A percentile compares a stretch with the other conserved stretches of the same genome.
Evolutionary conservation across 192 early-diverging fungal species (phyloP).

Genomic region (Coemansia sp.): DNA sequence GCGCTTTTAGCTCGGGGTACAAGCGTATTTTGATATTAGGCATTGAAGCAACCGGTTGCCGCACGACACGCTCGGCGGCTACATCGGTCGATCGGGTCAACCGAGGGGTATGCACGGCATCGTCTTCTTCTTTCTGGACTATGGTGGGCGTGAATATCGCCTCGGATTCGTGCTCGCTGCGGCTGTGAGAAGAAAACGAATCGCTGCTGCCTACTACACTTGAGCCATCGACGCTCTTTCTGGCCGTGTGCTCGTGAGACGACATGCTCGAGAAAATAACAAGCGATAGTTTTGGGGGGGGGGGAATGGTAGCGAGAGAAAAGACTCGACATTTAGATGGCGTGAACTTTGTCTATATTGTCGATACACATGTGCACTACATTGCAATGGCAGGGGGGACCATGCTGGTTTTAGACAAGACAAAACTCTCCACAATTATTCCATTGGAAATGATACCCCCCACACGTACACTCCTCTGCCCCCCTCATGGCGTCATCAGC

Average conservation of each 20-base stretch:
- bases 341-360: neutral
- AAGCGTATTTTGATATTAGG: conserved; percentile 18
- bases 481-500: neutral
- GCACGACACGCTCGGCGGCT: neutral
- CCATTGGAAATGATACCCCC: neutral
- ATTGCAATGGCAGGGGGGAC: neutral
- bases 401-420: neutral
- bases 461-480: neutral
- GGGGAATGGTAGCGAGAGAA: neutral
- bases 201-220: conserved; percentile 1
- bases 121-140: neutral
- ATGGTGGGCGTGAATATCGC: neutral
- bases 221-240: neutral
- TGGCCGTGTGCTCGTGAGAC: neutral
- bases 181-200: neutral
- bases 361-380: conserved; percentile 4
- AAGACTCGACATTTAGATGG: neutral
- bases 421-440: neutral
- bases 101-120: neutral
- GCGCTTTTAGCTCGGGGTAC: neutral
- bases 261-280: conserved; percentile 1
- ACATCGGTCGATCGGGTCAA: neutral
- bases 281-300: neutral
- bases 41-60: conserved; percentile 9
- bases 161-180: neutral